phyloP scores from a whole-genome alignment of 1,284 basidiomycete species.

The Chalciporus sp. region DNA sequence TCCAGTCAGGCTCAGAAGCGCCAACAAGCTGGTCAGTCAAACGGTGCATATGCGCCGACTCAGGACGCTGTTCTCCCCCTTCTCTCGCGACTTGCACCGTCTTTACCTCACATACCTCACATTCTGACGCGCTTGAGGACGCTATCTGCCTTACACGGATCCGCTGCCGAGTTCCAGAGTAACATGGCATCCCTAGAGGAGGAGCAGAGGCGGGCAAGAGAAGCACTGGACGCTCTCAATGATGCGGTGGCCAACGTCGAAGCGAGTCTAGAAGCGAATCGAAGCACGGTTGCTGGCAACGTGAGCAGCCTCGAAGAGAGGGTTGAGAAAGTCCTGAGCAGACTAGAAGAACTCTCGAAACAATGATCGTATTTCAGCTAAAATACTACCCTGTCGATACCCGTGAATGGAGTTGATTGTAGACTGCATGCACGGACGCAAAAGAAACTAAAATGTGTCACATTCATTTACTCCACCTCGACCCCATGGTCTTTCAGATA shows the following conservation, averaged over 20 bases:
- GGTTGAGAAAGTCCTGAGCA: slow-evolving; percentile 30
- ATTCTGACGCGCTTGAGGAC: slow-evolving; percentile 88
- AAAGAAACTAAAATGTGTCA: background rate
- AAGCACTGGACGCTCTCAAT: slow-evolving; percentile 68
- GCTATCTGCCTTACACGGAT: slow-evolving; percentile 80
- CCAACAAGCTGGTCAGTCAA: slow-evolving; percentile 37
- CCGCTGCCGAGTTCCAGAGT: slow-evolving; percentile 77
- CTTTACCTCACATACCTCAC: slow-evolving; percentile 88
- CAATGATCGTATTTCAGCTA: background rate
- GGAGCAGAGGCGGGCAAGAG: slow-evolving; percentile 64
- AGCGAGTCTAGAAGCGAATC: slow-evolving; percentile 76
- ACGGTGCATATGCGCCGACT: slow-evolving; percentile 38
- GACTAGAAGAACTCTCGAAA: slow-evolving; percentile 28
- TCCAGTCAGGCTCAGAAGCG: slow-evolving; percentile 35
- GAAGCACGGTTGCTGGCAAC: slow-evolving; percentile 69
- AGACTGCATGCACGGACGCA: background rate
- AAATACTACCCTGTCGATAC: slow-evolving; percentile 1
- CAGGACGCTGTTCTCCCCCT: slow-evolving; percentile 76
- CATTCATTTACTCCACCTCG: slow-evolving; percentile 6
- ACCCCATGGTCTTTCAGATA: slow-evolving; percentile 39
- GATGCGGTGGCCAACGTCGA: slow-evolving; percentile 73
- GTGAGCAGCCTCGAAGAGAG: slow-evolving; percentile 62
- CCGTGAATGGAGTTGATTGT: background rate
- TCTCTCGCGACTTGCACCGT: slow-evolving; percentile 81
- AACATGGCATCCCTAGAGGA: slow-evolving; percentile 72